These are phyloP conservation scores for Neurospora sp. DNA, from an alignment of 495 filamentous ascomycete genomes.

Conservation along the genomic window DNA sequence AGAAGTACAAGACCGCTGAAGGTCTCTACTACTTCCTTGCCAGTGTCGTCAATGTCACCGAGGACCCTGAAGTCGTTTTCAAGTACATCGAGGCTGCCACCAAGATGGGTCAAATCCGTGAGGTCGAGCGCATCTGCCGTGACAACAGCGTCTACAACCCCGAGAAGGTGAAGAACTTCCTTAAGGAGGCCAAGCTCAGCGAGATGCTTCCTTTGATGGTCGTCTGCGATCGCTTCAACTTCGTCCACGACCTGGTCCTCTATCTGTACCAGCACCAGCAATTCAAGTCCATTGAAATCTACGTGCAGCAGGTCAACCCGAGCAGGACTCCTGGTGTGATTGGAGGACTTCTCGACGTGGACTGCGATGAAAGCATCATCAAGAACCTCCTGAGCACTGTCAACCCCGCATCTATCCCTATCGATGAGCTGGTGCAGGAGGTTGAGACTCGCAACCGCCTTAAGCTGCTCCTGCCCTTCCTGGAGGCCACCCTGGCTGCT, in stretches of 20 bases:
- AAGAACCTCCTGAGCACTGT: conserved; percentile 86
- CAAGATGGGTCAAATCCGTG: conserved; percentile 78
- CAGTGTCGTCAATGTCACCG: conserved; percentile 92
- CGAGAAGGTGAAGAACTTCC: conserved; percentile 98
- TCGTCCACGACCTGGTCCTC: conserved; percentile 92
- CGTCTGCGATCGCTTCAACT: conserved; percentile 97
- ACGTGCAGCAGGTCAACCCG: conserved; percentile 98
- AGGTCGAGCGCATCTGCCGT: conserved; percentile 94
- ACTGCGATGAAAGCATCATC: conserved; percentile 93
- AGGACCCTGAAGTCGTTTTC: conserved; percentile 93
- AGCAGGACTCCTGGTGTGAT: conserved; percentile 88
- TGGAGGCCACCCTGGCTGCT: conserved; percentile 79
- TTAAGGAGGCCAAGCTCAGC: conserved; percentile 87
- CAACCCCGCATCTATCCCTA: conserved; percentile 75
- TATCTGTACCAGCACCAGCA: conserved; percentile 99
- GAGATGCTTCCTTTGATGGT: conserved; percentile 96
- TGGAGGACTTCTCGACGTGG: conserved; percentile 91
- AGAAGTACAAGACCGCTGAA: conserved; percentile 93
- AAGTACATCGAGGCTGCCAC: conserved; percentile 99
- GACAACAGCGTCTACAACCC: conserved; percentile 90
- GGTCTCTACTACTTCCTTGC: conserved; percentile 97
- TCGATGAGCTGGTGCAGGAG: conserved; percentile 90
- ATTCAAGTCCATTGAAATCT: conserved; percentile 98
- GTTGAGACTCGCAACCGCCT: conserved; percentile 92
- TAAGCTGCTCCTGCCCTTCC: conserved; percentile 92